phyloP scores from a whole-genome alignment of 2,329 filamentous ascomycete species.

The Hymenoscyphus repandus region DNA sequence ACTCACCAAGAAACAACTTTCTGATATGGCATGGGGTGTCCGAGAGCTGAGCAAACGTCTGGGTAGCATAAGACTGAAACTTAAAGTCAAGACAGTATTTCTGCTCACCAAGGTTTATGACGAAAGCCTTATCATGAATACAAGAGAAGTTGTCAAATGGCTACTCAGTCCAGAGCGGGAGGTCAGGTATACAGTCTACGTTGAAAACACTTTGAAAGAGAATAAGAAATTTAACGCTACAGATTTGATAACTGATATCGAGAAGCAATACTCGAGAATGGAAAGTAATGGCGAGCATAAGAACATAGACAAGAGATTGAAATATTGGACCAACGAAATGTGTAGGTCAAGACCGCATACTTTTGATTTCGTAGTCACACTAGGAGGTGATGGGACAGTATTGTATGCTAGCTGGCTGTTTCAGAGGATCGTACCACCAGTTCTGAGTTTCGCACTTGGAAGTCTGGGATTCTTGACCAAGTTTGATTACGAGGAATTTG shows the following conservation, averaged over 20 bases:
- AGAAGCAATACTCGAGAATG: conserved; percentile 34
- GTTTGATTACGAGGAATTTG: conserved; percentile 80
- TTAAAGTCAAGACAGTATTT: conserved; percentile 79
- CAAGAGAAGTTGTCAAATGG: conserved; percentile 75
- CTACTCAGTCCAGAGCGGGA: conserved; percentile 66
- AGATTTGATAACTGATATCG: conserved; percentile 62
- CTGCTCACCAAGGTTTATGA: conserved; percentile 91
- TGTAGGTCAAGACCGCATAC: conserved; percentile 74
- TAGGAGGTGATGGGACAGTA: conserved; percentile 95
- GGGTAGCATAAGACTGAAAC: conserved; percentile 74
- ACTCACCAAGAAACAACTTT: conserved; percentile 88
- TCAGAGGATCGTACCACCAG: conserved; percentile 88
- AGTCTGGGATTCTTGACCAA: conserved; percentile 94
- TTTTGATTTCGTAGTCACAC: conserved; percentile 89
- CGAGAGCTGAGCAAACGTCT: conserved; percentile 82
- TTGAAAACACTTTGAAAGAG: conserved; percentile 69
- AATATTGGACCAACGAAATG: conserved; percentile 79
- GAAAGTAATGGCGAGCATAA: conserved; percentile 26
- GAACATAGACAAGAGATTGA: conserved; percentile 45
- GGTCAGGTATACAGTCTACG: conserved; percentile 70
- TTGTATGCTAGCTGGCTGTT: conserved; percentile 96
- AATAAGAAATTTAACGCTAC: conserved; percentile 69
- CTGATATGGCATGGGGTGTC: conserved; percentile 96
- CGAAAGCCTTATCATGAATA: conserved; percentile 68
- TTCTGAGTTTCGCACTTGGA: conserved; percentile 84